phyloP scores from a whole-genome alignment of 352 stramenopile genomes.

The Phytophthora meadii region DNA sequence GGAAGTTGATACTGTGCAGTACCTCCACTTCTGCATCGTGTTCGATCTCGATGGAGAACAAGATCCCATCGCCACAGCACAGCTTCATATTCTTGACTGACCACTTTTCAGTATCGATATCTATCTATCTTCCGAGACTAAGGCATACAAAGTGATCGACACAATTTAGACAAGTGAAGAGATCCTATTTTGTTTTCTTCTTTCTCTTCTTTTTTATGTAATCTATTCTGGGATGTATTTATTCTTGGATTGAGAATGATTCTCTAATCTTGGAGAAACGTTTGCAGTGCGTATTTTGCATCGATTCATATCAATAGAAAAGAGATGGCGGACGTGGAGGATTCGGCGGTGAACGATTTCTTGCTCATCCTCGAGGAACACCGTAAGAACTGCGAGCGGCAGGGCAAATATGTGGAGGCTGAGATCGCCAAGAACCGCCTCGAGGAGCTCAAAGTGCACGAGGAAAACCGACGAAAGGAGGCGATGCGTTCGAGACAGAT shows the following conservation, averaged over 20 bases:
- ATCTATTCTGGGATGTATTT: constrained; percentile 14
- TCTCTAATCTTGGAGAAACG: not conserved
- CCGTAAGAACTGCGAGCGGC: constrained; percentile 96
- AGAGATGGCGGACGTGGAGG: constrained; percentile 65
- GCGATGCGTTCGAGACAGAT: constrained; percentile 96
- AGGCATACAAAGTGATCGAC: too few relatives aligned
- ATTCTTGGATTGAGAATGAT: constrained; percentile 9
- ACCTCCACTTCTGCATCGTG: too few relatives aligned
- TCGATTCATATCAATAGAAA: constrained; percentile 12
- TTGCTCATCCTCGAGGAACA: constrained; percentile 94
- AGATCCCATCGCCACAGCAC: too few relatives aligned
- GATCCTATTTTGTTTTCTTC: too few relatives aligned
- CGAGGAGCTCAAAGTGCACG: constrained; percentile 96
- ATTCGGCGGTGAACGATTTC: constrained; percentile 88
- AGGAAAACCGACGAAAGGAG: constrained; percentile 95
- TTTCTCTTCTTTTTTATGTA: too few relatives aligned
- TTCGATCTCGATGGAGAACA: too few relatives aligned
- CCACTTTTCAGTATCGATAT: too few relatives aligned
- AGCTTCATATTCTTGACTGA: too few relatives aligned
- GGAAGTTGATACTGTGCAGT: too few relatives aligned
- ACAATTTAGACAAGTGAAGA: too few relatives aligned
- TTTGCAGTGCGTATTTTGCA: constrained; percentile 8
- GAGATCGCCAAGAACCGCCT: constrained; percentile 97
- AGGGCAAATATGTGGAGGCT: constrained; percentile 97
- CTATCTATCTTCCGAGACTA: too few relatives aligned